Base-by-base conservation (phyloP, 306 rosid species). In the Lathyrus aphaca region DNA sequence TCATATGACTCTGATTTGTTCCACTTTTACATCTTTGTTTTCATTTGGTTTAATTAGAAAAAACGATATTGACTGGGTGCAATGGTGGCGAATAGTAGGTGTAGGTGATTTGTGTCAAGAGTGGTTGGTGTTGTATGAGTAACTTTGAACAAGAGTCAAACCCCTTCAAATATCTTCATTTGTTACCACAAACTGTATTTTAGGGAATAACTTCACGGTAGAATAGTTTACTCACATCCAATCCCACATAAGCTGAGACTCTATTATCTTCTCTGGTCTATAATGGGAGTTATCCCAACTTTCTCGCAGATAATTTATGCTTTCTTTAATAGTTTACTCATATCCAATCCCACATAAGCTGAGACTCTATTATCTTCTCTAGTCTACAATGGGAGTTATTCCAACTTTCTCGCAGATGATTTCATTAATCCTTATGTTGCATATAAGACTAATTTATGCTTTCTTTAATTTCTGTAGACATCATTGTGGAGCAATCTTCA, bases 401-500 rank as follows among this genome's bases (percentile, higher is more conserved):
- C 37, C 35, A 40, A 63, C 8, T 63, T 63, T 6, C 8, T 37
- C 19, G 39, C 65, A 2, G 17, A 12, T 39, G 16, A 62, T 62
- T 62, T 39, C 50, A 19, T 42, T 42, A 12, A 64, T 42, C 19
- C 7, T 21, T 21, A 65, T 19, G 17, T 38, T 72, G 39, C 48
- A 21, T 18, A 10, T 58, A 16, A 56, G 29, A 56, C 66, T 82
- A 35, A 77, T 49, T 72, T 71, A 59, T 71, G 38, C 58, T 70
- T 15, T 19, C 7, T 75, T 37, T 71, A 73, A 65, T 71, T 75
- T 82, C 38, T 77, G 73, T 74, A 91, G 99, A 95, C 97, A 14
- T 87, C 99, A 59, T 15, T 87, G 75, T 89, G 99, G 99, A 87
- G 74, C 95, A 89, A 86, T 68, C 92, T 91, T 83, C 95, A 89